Conservation (phyloP, 768 basidiomycete species). For the Leucocoprinus birnbaumii region DNA sequence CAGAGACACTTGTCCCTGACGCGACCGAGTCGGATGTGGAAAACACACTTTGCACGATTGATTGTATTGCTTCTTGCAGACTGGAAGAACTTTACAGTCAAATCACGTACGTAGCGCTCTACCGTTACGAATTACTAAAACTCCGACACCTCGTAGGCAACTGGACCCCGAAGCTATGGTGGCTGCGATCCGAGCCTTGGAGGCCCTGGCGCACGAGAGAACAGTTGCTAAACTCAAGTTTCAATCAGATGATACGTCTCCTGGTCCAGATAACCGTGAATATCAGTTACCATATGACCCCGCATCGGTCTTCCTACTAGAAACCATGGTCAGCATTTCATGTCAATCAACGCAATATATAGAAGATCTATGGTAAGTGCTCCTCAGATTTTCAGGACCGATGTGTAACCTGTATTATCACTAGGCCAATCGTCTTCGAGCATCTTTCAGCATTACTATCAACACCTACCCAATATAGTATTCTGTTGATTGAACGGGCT, state of each 20-base stretch:
- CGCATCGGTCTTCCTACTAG: conserved; percentile 90
- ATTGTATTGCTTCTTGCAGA: conserved; percentile 91
- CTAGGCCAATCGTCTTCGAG: conserved; percentile 92
- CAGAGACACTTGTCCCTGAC: conserved; percentile 77
- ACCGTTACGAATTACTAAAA: background rate
- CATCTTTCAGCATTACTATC: conserved; percentile 83
- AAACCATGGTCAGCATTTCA: conserved; percentile 91
- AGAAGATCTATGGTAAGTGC: conserved; percentile 81
- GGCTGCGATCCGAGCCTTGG: conserved; percentile 82
- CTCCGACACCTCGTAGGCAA: conserved; percentile 43
- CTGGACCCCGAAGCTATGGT: conserved; percentile 77
- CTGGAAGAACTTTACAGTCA: conserved; percentile 93
- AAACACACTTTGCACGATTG: conserved; percentile 91
- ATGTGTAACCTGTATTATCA: background rate
- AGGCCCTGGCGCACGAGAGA: conserved; percentile 86
- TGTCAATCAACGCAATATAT: conserved; percentile 75
- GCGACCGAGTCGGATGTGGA: conserved; percentile 92
- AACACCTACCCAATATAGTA: conserved; percentile 77
- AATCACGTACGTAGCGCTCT: conserved; percentile 69
- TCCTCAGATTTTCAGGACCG: background rate
- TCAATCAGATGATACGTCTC: conserved; percentile 56
- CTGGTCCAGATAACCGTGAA: conserved; percentile 37
- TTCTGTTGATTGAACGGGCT: conserved; percentile 90
- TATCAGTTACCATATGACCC: conserved; percentile 88
- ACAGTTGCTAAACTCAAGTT: conserved; percentile 78